Evolutionary conservation across 2,329 filamentous ascomycete genomes (phyloP).

Genomic region (Botrytis fabae): DNA sequence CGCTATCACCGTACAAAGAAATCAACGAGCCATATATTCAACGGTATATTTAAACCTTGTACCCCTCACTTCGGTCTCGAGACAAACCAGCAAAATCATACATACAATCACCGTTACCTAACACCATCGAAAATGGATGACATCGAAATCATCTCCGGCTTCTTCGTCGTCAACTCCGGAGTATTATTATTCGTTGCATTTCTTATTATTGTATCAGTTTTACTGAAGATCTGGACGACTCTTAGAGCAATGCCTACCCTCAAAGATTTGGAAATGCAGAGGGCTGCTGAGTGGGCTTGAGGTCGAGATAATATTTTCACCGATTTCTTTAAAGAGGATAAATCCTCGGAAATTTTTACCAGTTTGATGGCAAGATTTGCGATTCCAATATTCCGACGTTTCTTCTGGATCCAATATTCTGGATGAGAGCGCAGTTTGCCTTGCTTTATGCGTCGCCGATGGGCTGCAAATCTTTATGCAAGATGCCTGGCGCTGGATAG

Average conservation of each 20-base stretch:
- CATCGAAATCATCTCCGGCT: slow-evolving; percentile 21
- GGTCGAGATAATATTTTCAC: neutral
- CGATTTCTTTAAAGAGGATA: neutral
- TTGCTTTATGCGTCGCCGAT: neutral
- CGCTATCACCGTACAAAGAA: neutral
- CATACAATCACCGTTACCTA: too few species aligned
- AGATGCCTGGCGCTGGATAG: neutral
- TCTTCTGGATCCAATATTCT: neutral
- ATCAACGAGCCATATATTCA: neutral
- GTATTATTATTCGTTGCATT: slow-evolving; percentile 17
- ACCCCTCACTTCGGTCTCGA: neutral
- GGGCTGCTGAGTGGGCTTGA: slow-evolving; percentile 8
- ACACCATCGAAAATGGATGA: slow-evolving; percentile 9
- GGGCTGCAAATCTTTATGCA: neutral
- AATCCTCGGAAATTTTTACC: neutral
- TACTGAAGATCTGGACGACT: slow-evolving; percentile 16
- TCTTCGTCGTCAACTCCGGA: slow-evolving; percentile 13
- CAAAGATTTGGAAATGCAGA: slow-evolving; percentile 13
- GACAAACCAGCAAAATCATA: neutral
- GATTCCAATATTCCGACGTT: neutral
- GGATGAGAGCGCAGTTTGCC: neutral
- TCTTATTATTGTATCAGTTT: slow-evolving; percentile 11
- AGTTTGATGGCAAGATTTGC: neutral
- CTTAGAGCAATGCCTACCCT: slow-evolving; percentile 11
- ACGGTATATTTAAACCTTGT: neutral